Percentiles rank a stretch among this genome's conserved stretches.
These are phyloP conservation scores for Floccularia luteovirens DNA, from an alignment of 768 basidiomycete genomes.

Conservation along the genomic window DNA sequence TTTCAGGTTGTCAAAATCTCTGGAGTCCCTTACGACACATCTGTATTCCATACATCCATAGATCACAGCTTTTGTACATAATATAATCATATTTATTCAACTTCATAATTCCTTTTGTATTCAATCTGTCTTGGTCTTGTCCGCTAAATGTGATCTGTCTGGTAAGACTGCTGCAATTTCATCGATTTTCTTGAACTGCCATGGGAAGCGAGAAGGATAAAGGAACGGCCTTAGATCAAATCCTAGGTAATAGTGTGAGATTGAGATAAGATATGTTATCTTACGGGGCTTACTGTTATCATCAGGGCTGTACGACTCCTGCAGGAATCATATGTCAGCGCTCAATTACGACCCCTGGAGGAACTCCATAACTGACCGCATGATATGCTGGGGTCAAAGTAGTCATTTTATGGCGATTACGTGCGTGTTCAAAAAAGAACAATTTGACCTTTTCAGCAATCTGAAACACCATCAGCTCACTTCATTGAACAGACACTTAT, in stretches of 20 bases:
- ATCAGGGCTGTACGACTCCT: slow-evolving; percentile 96
- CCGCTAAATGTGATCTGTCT: slow-evolving; percentile 44
- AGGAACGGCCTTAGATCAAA: slow-evolving; percentile 96
- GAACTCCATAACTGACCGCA: slow-evolving; percentile 50
- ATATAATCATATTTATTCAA: slow-evolving; percentile 9
- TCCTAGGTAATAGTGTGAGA: slow-evolving; percentile 36
- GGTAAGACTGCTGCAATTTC: slow-evolving; percentile 71
- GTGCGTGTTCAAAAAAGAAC: slow-evolving; percentile 95
- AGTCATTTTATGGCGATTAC: slow-evolving; percentile 99
- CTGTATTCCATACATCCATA: slow-evolving; percentile 12
- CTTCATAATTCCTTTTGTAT: neutral
- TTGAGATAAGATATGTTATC: slow-evolving; percentile 1
- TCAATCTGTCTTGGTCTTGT: slow-evolving; percentile 37
- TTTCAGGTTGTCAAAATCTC: neutral
- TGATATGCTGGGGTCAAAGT: slow-evolving; percentile 92
- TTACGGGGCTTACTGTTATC: slow-evolving; percentile 71
- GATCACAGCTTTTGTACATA: too few relatives aligned
- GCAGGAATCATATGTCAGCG: slow-evolving; percentile 1
- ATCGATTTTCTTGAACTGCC: slow-evolving; percentile 97
- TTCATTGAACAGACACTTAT: neutral
- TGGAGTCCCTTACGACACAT: slow-evolving; percentile 5
- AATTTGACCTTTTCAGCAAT: slow-evolving; percentile 96
- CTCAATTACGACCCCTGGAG: neutral
- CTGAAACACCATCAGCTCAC: slow-evolving; percentile 28
- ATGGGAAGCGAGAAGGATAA: slow-evolving; percentile 90